phyloP scores from a whole-genome alignment of 805 yeast species.

The Suhomyces kilbournensis region DNA sequence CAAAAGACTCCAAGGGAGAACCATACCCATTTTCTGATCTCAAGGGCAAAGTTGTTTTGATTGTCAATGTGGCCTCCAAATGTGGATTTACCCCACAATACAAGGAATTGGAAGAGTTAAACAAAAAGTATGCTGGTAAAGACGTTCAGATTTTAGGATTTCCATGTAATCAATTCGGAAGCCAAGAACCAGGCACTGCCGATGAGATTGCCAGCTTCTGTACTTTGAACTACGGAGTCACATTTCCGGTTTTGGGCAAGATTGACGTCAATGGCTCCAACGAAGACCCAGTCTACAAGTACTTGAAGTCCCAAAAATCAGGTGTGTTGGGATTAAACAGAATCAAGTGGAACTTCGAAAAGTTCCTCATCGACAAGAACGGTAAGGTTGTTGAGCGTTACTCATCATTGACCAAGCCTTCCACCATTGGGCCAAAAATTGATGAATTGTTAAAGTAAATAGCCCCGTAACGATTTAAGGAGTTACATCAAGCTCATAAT shows the following conservation, averaged over 20 bases:
- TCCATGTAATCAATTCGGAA: conserved; percentile 45
- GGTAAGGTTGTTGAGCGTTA: conserved; percentile 50
- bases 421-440: conserved; percentile 37
- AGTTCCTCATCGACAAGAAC: conserved; percentile 39
- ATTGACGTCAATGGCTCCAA: conserved; percentile 84
- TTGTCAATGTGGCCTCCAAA: conserved; percentile 87
- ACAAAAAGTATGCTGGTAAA: conserved; percentile 37
- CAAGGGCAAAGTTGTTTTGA: conserved; percentile 75
- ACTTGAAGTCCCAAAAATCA: conserved; percentile 59
- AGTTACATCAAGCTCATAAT: not conserved
- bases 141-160: conserved; percentile 40
- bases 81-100: conserved; percentile 71
- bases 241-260: conserved; percentile 85
- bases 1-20: conserved; percentile 59
- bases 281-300: conserved; percentile 78
- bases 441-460: conserved; percentile 48
- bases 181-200: conserved; percentile 41
- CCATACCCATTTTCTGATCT: conserved; percentile 58
- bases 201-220: conserved; percentile 74
- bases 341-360: conserved; percentile 46
- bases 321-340: conserved; percentile 45
- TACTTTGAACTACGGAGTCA: conserved; percentile 78
- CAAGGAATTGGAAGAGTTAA: conserved; percentile 38
- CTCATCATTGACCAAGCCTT: conserved; percentile 60
- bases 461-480: not conserved